Percentiles rank a stretch among this genome's conserved stretches.
phyloP scores from a whole-genome alignment of 2,329 filamentous ascomycete species.

The Dothistroma septosporum region DNA sequence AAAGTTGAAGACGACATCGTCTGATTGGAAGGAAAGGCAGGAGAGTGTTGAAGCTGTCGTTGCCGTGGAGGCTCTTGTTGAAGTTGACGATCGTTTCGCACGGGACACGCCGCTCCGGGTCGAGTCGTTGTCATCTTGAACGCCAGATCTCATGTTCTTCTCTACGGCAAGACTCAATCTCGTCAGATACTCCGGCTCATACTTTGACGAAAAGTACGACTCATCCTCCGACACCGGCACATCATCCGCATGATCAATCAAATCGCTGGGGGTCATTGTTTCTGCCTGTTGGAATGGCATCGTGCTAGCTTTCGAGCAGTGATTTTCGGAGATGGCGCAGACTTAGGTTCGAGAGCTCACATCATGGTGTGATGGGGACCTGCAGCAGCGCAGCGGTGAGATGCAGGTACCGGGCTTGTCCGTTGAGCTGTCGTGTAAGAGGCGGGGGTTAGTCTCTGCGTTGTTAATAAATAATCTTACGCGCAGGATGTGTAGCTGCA shows the following conservation, averaged over 20 bases:
- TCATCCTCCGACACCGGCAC: not conserved
- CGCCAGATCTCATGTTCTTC: not conserved
- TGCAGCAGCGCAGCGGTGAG: not conserved
- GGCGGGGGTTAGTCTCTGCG: not conserved
- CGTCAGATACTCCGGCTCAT: constrained; percentile 5
- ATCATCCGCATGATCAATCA: not conserved
- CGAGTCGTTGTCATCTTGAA: not conserved
- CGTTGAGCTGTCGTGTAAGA: not conserved
- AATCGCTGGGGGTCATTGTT: not conserved
- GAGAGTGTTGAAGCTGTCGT: not conserved
- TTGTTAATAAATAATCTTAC: not conserved
- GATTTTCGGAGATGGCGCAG: not conserved
- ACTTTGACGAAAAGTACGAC: constrained; percentile 4
- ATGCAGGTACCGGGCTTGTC: not conserved
- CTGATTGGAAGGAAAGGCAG: not conserved
- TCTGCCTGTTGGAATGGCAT: not conserved
- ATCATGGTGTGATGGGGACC: not conserved
- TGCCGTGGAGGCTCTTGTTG: not conserved
- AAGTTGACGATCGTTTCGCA: not conserved
- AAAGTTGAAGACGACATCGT: not conserved
- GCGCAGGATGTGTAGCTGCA: not conserved
- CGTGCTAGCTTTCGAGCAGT: not conserved
- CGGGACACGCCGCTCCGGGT: not conserved
- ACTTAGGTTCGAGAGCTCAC: not conserved
- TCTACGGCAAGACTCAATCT: not conserved